A percentile compares a stretch with the other conserved stretches of the same genome.
Conservation (phyloP, 2,329 filamentous ascomycete species). For the Fusarium equiseti region DNA sequence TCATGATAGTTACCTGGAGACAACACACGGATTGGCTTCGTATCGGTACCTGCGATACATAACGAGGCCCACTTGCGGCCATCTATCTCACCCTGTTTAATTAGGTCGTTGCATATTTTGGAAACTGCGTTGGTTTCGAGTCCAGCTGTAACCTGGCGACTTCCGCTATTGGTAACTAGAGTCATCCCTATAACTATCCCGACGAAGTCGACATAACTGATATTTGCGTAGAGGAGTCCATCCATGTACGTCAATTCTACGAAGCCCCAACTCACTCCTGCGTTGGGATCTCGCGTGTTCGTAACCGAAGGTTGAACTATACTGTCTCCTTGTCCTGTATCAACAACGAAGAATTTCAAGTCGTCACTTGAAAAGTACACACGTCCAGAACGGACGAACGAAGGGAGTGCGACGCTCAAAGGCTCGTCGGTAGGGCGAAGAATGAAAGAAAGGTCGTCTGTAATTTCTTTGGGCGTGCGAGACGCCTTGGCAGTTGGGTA, state of each 20-base stretch:
- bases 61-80: constrained; percentile 59
- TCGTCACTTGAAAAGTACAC: constrained; percentile 60
- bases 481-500: constrained; percentile 57
- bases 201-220: constrained; percentile 64
- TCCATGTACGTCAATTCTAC: constrained; percentile 61
- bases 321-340: constrained; percentile 46
- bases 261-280: constrained; percentile 62
- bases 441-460: no score
- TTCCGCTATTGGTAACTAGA: constrained; percentile 53
- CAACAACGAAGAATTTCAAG: constrained; percentile 58
- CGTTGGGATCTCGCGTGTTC: constrained; percentile 58
- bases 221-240: constrained; percentile 56
- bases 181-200: constrained; percentile 64
- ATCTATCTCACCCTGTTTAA: constrained; percentile 53
- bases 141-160: constrained; percentile 57
- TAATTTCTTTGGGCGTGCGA: no score
- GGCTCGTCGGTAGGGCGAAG: no score
- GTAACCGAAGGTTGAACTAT: constrained; percentile 63
- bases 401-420: constrained; percentile 55
- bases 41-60: constrained; percentile 55
- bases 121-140: constrained; percentile 53
- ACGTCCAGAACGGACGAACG: constrained; percentile 56
- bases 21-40: constrained; percentile 58
- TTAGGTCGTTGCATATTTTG: constrained; percentile 57
- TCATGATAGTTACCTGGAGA: constrained; percentile 58